Evolutionary conservation across 2,329 filamentous ascomycete genomes (phyloP), one percentile per base, ranked within the genome.

Genomic region (Colletotrichum cordylinicola): DNA sequence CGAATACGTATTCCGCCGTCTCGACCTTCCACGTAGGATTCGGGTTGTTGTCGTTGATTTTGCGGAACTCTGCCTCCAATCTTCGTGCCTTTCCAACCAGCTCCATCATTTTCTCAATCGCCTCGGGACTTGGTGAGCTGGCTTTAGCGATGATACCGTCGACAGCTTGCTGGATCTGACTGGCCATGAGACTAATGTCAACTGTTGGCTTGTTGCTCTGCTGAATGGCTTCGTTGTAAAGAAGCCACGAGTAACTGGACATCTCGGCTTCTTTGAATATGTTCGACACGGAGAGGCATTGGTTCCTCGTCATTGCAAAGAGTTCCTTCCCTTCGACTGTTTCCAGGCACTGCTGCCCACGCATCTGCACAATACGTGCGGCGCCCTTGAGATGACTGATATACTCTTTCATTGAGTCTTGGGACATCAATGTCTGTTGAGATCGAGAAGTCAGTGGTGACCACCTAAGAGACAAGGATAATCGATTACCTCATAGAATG

Each of bases 221-320:
- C 15, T 75, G 64, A 15, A 65, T 33, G 4, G 74, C 70, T 12
- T 77, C 70, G 48, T 78, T 75, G 48, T 74, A 73, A 13, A 79
- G 61, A 4, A 79, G 65, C 78, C 78, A 79, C 4, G 71, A 72
- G 37, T 75, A 79, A 13, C 77, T 69, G 10, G 76, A 64, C 43
- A 70, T 48, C 37, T 79, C 78, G 4, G 68, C 21, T 6, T 68
- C 68, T 16, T 77, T 76, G 52, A 78, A 72, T 8, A 79, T 37
- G 31, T 72, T 76, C 24, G 75, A 76, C n/a, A 79, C 65, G 24
- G 75, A 69, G 13, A 79, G 56, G 55, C 78, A 76, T 29, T 77
- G 78, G 52, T 79, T 79, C 52, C 78, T 78, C 13, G 78, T 79
- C 78, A 78, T 78, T 58, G 74, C 67, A 43, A 79, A 79, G 67